These are phyloP conservation scores for Quercus aquifolioides DNA, from an alignment of 306 rosid species.

Conservation along the genomic window DNA sequence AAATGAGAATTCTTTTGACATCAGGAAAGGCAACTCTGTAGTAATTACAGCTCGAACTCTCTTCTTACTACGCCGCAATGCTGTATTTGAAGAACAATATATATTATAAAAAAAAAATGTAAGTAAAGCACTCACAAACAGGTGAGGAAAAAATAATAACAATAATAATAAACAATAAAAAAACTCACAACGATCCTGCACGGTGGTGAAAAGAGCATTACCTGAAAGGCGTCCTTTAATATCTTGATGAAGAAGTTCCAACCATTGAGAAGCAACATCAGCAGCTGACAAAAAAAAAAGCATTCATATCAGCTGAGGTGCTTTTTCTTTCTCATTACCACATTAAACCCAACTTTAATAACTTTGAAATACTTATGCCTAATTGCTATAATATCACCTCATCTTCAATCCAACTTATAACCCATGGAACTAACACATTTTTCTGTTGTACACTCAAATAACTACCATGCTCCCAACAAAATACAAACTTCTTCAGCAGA, in stretches of 20 bases:
- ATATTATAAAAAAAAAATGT: not conserved
- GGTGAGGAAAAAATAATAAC: too few species aligned
- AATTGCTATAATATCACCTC: not conserved
- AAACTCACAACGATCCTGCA: not conserved
- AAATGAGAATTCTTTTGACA: conserved; percentile 69
- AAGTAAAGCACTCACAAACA: conserved; percentile 7
- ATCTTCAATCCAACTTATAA: not conserved
- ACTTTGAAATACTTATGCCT: conserved; percentile 7
- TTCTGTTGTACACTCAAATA: conserved; percentile 1
- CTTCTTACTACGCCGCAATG: conserved; percentile 75
- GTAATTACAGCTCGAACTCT: conserved; percentile 74
- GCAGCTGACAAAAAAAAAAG: conserved; percentile 74
- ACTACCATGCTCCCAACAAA: conserved; percentile 5
- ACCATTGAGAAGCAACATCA: conserved; percentile 91
- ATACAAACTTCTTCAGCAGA: not conserved
- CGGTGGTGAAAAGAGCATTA: conserved; percentile 28
- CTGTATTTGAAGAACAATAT: conserved; percentile 43
- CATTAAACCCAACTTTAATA: not conserved
- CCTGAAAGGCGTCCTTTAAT: conserved; percentile 88
- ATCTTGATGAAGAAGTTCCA: conserved; percentile 86
- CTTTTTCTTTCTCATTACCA: not conserved
- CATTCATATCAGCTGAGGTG: conserved; percentile 12
- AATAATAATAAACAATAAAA: too few species aligned
- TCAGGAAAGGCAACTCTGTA: conserved; percentile 77
- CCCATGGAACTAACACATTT: not conserved